These are phyloP conservation scores for Coemansia sp. DNA, from an alignment of 192 early-diverging fungal genomes.

Conservation along the genomic window DNA sequence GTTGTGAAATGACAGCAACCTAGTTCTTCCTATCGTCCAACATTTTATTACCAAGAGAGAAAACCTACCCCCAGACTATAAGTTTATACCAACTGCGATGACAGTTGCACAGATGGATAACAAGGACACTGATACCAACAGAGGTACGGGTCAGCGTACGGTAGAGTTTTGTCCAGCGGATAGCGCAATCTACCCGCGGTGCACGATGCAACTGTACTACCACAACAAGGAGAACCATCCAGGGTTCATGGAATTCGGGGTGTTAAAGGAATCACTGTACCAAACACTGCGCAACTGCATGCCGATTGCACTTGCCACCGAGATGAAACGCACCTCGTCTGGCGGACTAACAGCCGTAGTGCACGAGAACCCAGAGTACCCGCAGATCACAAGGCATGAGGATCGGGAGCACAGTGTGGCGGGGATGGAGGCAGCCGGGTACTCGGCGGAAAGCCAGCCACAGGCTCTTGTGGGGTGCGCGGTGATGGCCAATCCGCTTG, in stretches of 20 bases:
- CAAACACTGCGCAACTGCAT: constrained; percentile 12
- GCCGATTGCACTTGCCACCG: constrained; percentile 16
- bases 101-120: too few species aligned
- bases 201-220: constrained; percentile 11
- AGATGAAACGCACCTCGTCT: constrained; percentile 2
- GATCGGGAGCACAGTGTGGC: constrained; percentile 15
- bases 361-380: neutral
- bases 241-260: constrained; percentile 26
- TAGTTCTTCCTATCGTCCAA: too few species aligned
- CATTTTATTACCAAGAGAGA: too few species aligned
- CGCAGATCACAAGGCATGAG: constrained; percentile 7
- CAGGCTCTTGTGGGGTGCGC: neutral
- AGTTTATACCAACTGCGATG: too few species aligned
- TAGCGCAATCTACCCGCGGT: neutral
- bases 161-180: constrained; percentile 11
- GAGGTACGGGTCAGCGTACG: neutral
- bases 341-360: constrained; percentile 6
- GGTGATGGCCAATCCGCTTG: constrained; percentile 11
- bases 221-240: neutral
- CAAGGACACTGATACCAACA: too few species aligned
- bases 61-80: too few species aligned
- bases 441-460: constrained; percentile 16
- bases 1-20: too few species aligned
- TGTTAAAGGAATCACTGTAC: constrained; percentile 18
- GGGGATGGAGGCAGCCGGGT: constrained; percentile 13